Evolutionary conservation across 805 yeast species (phyloP).

Genomic region (Scheffersomyces ergatensis): DNA sequence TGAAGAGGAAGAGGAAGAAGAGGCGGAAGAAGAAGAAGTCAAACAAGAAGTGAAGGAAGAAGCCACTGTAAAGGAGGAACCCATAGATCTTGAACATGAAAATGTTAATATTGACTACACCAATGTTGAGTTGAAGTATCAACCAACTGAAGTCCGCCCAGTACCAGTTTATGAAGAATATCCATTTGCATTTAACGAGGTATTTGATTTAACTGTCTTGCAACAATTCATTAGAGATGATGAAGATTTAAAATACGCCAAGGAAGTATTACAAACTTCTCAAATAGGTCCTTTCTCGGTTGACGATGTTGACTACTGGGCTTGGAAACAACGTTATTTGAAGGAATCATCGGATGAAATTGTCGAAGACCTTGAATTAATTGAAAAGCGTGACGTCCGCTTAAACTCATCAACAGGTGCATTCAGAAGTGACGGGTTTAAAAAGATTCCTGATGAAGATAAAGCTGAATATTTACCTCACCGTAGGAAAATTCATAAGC

Average conservation of each 20-base stretch:
- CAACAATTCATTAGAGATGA: conserved; percentile 63
- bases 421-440: conserved; percentile 71
- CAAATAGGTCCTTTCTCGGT: conserved; percentile 2
- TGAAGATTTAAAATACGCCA: conserved; percentile 64
- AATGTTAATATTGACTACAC: conserved; percentile 24
- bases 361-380: conserved; percentile 26
- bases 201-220: conserved; percentile 45
- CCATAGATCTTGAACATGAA: conserved; percentile 11
- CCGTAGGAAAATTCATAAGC: conserved; percentile 59
- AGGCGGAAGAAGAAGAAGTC: conserved; percentile 9
- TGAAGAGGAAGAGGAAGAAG: conserved; percentile 20
- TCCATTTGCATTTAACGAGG: conserved; percentile 15
- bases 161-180: conserved; percentile 51
- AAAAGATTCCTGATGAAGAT: conserved; percentile 66
- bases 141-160: conserved; percentile 54
- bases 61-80: conserved; percentile 6
- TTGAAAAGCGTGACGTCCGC: conserved; percentile 24
- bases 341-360: conserved; percentile 14
- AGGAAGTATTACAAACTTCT: conserved; percentile 35
- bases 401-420: conserved; percentile 53
- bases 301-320: conserved; percentile 51
- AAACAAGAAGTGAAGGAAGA: conserved; percentile 19
- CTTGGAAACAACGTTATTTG: conserved; percentile 54
- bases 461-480: conserved; percentile 82
- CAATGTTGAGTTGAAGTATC: conserved; percentile 34